Conservation (phyloP, 768 basidiomycete genomes). For the Mrakia gelida region DNA sequence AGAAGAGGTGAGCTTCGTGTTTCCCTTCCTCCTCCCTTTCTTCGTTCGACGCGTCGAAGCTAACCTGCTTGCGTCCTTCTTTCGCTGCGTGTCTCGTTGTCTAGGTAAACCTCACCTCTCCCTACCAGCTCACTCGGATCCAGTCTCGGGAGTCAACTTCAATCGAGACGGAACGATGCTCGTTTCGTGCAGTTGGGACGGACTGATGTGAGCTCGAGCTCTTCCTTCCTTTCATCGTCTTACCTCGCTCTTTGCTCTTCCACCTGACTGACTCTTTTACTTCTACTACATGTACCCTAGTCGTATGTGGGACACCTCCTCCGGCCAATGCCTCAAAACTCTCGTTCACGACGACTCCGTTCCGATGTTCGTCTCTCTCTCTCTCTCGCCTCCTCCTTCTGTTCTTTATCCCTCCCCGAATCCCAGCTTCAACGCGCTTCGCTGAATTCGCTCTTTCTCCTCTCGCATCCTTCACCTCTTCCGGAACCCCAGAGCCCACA, state of each 20-base stretch:
- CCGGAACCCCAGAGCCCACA: conserved; percentile 45
- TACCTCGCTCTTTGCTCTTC: background rate
- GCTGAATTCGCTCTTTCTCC: too few species aligned
- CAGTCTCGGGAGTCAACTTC: conserved; percentile 89
- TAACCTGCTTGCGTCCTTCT: background rate
- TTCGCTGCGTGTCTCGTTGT: background rate
- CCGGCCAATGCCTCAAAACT: conserved; percentile 96
- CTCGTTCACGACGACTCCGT: conserved; percentile 68
- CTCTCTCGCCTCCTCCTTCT: background rate
- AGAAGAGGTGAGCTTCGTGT: conserved; percentile 59
- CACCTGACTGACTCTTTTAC: too few species aligned
- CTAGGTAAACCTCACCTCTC: conserved; percentile 78
- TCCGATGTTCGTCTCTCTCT: background rate
- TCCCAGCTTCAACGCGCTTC: too few species aligned
- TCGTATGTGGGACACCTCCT: conserved; percentile 95
- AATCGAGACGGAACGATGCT: conserved; percentile 93
- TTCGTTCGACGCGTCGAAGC: background rate
- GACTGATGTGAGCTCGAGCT: conserved; percentile 68
- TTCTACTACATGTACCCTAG: conserved; percentile 47
- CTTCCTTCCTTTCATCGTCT: background rate
- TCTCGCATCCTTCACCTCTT: too few species aligned
- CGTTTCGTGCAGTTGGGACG: conserved; percentile 93
- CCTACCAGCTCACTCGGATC: conserved; percentile 93
- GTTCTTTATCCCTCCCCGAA: background rate
- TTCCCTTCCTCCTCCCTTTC: background rate